Percentiles rank a stretch among this genome's conserved stretches.
Conservation (phyloP, 2,329 filamentous ascomycete genomes). For the Calonectria hawksworthii region DNA sequence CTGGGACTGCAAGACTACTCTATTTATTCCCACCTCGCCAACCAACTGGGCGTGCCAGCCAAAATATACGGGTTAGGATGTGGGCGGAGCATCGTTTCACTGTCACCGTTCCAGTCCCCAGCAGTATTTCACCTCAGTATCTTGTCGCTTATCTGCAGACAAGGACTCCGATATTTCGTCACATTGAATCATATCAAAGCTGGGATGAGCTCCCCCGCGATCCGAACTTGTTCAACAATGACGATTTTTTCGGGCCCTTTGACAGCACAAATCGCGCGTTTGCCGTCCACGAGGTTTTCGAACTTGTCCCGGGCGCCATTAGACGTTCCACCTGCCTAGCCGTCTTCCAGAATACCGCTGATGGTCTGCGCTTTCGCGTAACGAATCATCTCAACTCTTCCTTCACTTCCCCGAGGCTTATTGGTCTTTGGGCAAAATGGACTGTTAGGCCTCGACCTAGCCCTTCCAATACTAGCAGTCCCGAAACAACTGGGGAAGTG, state of each 20-base stretch:
- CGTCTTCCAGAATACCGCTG: neutral
- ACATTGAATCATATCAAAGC: neutral
- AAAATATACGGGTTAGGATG: neutral
- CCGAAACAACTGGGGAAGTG: neutral
- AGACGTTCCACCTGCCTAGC: neutral
- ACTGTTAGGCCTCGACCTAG: neutral
- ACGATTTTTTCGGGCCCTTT: neutral
- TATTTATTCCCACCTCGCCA: neutral
- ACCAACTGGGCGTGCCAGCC: neutral
- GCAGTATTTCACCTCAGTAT: neutral
- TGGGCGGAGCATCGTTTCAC: neutral
- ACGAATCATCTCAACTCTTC: neutral
- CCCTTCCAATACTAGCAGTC: neutral
- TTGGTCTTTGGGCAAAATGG: neutral
- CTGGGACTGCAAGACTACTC: too few relatives aligned
- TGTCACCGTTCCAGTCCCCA: neutral
- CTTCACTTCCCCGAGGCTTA: neutral
- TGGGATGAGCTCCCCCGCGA: neutral
- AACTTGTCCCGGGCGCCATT: neutral
- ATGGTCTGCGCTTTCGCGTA: neutral
- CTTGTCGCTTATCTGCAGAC: neutral
- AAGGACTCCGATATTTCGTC: neutral
- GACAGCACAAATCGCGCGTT: neutral
- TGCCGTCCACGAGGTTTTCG: neutral
- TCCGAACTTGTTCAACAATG: neutral